phyloP scores from a whole-genome alignment of 805 yeast species.

The Isabelozyma heimii region DNA sequence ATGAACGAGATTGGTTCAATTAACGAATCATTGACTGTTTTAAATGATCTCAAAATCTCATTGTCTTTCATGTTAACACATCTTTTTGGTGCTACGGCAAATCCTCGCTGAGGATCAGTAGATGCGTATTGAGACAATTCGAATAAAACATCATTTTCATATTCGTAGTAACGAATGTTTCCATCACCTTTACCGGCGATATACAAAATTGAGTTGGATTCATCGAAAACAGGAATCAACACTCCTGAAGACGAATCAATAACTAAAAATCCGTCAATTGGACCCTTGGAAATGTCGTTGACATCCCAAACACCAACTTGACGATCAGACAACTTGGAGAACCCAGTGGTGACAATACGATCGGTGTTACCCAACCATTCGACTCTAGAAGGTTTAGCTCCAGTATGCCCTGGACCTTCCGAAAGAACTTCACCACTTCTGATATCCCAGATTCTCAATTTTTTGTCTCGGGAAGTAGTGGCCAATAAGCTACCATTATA shows the following conservation, averaged over 20 bases:
- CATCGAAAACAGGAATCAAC: slow-evolving; percentile 87
- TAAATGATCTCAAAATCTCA: slow-evolving; percentile 79
- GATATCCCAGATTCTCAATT: slow-evolving; percentile 87
- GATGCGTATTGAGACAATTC: slow-evolving; percentile 89
- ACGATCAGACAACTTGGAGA: slow-evolving; percentile 88
- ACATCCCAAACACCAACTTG: slow-evolving; percentile 95
- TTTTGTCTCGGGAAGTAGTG: slow-evolving; percentile 88
- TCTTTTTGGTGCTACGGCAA: slow-evolving; percentile 85
- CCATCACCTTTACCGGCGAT: slow-evolving; percentile 99
- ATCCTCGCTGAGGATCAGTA: slow-evolving; percentile 92
- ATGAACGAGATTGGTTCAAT: slow-evolving; percentile 91
- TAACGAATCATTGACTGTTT: slow-evolving; percentile 79
- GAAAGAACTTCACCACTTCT: slow-evolving; percentile 69
- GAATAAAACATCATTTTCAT: slow-evolving; percentile 75
- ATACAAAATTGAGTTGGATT: slow-evolving; percentile 72
- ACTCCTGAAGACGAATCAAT: slow-evolving; percentile 93
- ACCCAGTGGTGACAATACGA: slow-evolving; percentile 90
- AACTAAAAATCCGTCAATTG: slow-evolving; percentile 83
- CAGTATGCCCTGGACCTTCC: slow-evolving; percentile 88
- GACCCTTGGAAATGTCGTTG: slow-evolving; percentile 68
- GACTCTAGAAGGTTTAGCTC: slow-evolving; percentile 87
- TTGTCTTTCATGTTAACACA: slow-evolving; percentile 76
- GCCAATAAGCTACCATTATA: slow-evolving; percentile 85
- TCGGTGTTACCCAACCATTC: slow-evolving; percentile 88
- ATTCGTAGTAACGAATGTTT: slow-evolving; percentile 91